Base-by-base conservation (phyloP, 2,329 filamentous ascomycete genomes). In the Pestalotiopsis sp. region DNA sequence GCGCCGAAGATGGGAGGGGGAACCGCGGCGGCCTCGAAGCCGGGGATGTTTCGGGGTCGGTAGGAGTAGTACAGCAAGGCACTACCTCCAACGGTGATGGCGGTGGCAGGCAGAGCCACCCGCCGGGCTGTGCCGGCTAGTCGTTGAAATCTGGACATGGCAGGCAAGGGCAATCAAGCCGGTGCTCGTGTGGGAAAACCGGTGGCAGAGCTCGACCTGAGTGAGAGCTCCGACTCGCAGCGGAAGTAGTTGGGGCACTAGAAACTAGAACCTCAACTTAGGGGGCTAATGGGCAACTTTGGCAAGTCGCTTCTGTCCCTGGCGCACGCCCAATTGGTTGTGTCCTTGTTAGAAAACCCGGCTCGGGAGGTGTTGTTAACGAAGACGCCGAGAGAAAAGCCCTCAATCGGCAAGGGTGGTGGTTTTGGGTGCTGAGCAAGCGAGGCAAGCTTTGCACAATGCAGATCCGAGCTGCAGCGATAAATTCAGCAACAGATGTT, bases 21-120 rank as follows among this genome's bases (percentile, higher is more conserved):
- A 1, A 93, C 92, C 3, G 87, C 88, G 3, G 91, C 87, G 13
- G 88, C 87, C 72, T 92, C 90, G 72, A 86, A 87, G 65, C 92
- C 92, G 61, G 91, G 91, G 69, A 94, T 91, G 77, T 92, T 89
- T 75, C 90, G 87, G 13, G 92, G 92, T 49, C 91, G 88, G 80
- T 92, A 92, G 72, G 81, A 80, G 76, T 85, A 87, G 72, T 82
- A 79, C 36, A 87, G 76, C 45, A 84, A 76, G 67, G 83, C 82
- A 70, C 83, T 82, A 73, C 76, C 77, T 36, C 83, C 82, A 27
- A 80, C 80, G 58, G 80, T 78, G 60, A 80, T 80, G 62, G 82
- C 74, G 25, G 81, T 81, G 59, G 81, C 77, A 2, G 85, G 82
- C 31, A 84, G 74, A 31, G 82, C 80, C 23, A 85, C 75, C 66